These are phyloP conservation scores for Fusarium stilboides DNA, from an alignment of 2,329 filamentous ascomycete species.

Conservation along the genomic window DNA sequence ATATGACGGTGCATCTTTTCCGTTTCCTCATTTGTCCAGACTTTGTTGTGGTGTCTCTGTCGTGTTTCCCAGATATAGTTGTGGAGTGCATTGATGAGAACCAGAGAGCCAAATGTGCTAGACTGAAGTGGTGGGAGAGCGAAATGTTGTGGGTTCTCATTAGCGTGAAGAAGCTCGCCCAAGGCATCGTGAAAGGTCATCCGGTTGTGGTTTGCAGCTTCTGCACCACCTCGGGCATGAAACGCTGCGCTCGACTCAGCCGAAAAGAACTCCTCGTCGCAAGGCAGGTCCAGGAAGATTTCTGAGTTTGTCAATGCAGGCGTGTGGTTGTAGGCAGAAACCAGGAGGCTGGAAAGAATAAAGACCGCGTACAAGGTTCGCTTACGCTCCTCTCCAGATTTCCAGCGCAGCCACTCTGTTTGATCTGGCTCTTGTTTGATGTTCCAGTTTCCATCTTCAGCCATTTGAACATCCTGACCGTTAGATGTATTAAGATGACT, in stretches of 20 bases:
- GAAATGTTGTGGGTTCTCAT: constrained; percentile 71
- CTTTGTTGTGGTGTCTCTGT: constrained; percentile 87
- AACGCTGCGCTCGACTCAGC: constrained; percentile 89
- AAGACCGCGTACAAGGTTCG: constrained; percentile 94
- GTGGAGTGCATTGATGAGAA: constrained; percentile 94
- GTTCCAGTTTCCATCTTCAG: constrained; percentile 66
- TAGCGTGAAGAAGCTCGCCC: constrained; percentile 84
- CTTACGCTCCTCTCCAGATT: constrained; percentile 89
- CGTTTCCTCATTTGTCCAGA: constrained; percentile 93
- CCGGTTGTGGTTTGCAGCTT: constrained; percentile 77
- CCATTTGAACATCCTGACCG: constrained; percentile 71
- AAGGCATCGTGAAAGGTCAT: constrained; percentile 87
- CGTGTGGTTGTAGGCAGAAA: constrained; percentile 93
- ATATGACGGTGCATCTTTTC: constrained; percentile 97
- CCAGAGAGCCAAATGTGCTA: constrained; percentile 91
- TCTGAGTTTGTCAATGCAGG: constrained; percentile 95
- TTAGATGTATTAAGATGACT: constrained; percentile 62
- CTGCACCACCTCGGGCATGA: constrained; percentile 80
- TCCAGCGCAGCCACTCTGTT: constrained; percentile 87
- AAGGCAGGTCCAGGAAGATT: constrained; percentile 89
- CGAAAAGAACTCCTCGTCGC: constrained; percentile 91
- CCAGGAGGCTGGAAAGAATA: constrained; percentile 89
- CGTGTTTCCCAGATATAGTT: constrained; percentile 99
- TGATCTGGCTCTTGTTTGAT: constrained; percentile 66
- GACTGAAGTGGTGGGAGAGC: constrained; percentile 76